A percentile compares a stretch with the other conserved stretches of the same genome.
These are phyloP conservation scores for Pyronema domesticum DNA, from an alignment of 495 filamentous ascomycete genomes.

Conservation along the genomic window DNA sequence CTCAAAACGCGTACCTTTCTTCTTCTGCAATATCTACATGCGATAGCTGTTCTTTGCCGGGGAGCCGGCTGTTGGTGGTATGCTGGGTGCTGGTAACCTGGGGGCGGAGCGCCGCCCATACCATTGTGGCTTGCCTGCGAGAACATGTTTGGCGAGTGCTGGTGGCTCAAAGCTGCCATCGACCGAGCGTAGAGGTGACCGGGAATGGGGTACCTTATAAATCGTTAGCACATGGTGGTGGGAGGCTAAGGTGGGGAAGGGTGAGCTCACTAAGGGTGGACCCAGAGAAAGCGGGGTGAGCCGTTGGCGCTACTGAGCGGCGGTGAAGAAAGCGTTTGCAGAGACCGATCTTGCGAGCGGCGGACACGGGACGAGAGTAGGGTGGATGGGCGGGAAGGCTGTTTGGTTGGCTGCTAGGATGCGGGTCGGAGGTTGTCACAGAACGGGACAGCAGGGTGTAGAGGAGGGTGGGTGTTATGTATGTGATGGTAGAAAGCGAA, in stretches of 20 bases:
- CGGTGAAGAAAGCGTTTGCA: background rate
- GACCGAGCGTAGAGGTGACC: background rate
- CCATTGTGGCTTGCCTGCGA: slow-evolving; percentile 1
- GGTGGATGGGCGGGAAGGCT: background rate
- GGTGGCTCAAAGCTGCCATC: slow-evolving; percentile 6
- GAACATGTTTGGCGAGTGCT: slow-evolving; percentile 2
- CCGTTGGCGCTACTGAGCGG: background rate
- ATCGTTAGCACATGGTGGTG: background rate
- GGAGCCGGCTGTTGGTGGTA: slow-evolving; percentile 41
- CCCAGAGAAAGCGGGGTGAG: slow-evolving; percentile 4
- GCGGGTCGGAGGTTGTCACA: background rate
- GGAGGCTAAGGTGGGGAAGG: background rate
- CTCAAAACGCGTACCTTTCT: slow-evolving; percentile 45
- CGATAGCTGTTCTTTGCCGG: slow-evolving; percentile 64
- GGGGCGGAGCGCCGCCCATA: slow-evolving; percentile 2
- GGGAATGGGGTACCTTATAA: slow-evolving; percentile 4
- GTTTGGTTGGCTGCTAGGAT: background rate
- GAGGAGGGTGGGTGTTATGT: background rate
- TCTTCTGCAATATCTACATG: slow-evolving; percentile 66
- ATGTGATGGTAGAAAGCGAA: background rate
- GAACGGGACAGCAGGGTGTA: too few relatives aligned
- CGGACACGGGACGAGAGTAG: background rate
- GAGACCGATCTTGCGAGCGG: background rate
- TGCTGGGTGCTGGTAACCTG: slow-evolving; percentile 3
- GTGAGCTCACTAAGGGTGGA: background rate